Evolutionary conservation across 805 yeast genomes (phyloP).

Genomic region (Cyberlindnera xylosilytica): DNA sequence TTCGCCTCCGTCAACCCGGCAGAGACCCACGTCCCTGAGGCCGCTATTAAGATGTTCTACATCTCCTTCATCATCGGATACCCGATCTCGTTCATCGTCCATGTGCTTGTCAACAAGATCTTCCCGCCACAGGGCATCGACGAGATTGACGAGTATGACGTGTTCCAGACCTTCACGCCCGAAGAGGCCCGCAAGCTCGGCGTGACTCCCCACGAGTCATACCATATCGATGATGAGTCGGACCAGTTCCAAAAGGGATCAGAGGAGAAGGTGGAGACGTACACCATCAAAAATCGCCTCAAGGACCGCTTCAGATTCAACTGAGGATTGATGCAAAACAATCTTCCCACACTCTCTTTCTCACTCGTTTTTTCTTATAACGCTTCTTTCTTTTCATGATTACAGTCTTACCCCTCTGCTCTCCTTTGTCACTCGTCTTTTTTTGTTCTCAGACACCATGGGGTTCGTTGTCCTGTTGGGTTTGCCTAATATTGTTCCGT

Average conservation of each 20-base stretch:
- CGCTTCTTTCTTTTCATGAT: too few relatives aligned
- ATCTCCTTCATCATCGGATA: slow-evolving; percentile 29
- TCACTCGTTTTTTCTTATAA: too few relatives aligned
- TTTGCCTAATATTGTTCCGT: too few relatives aligned
- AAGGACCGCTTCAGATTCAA: slow-evolving; percentile 3
- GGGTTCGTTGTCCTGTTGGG: too few relatives aligned
- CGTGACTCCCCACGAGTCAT: slow-evolving; percentile 27
- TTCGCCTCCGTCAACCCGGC: slow-evolving; percentile 31
- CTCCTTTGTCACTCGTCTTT: too few relatives aligned
- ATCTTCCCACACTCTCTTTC: too few relatives aligned
- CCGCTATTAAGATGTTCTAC: slow-evolving; percentile 27
- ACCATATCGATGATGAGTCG: slow-evolving; percentile 2
- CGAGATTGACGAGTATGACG: slow-evolving; percentile 31
- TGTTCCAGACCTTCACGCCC: slow-evolving; percentile 33
- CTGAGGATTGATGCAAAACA: neutral
- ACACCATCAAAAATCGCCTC: neutral
- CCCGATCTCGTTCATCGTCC: slow-evolving; percentile 23
- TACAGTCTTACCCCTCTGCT: too few relatives aligned
- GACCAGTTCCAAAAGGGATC: slow-evolving; percentile 4
- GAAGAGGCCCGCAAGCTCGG: slow-evolving; percentile 33
- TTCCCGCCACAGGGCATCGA: slow-evolving; percentile 31
- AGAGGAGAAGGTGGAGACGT: slow-evolving; percentile 3
- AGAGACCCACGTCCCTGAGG: slow-evolving; percentile 25
- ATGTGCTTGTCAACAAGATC: slow-evolving; percentile 22
- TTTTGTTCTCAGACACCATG: too few relatives aligned